Conservation (phyloP, 2,329 filamentous ascomycete species). For the Penicillium verrucosum region DNA sequence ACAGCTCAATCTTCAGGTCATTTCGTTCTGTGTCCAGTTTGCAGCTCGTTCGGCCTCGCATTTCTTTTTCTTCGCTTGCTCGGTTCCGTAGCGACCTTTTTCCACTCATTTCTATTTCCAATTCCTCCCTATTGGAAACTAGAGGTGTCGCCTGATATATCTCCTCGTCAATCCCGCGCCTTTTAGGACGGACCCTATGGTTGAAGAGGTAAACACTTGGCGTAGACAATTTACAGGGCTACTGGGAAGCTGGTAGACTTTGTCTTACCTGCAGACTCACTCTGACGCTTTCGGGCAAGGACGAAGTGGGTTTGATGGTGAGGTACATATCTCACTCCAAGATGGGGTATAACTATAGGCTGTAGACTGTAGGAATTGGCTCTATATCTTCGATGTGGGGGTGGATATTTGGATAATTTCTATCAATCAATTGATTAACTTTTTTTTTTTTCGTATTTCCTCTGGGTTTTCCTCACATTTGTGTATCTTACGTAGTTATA, state of each 20-base stretch:
- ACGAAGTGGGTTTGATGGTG: constrained; percentile 12
- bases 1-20: constrained; percentile 11
- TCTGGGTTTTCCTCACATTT: not conserved
- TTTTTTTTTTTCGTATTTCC: not conserved
- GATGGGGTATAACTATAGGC: not conserved
- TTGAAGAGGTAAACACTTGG: constrained; percentile 90
- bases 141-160: constrained; percentile 66
- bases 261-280: constrained; percentile 13
- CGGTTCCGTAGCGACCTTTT: not conserved
- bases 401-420: not conserved
- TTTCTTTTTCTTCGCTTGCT: not conserved
- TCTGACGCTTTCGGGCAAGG: constrained; percentile 10
- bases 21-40: constrained; percentile 2
- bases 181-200: constrained; percentile 40
- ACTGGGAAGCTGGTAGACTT: constrained; percentile 8
- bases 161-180: constrained; percentile 60
- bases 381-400: no score
- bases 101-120: not conserved
- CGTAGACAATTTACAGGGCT: constrained; percentile 62
- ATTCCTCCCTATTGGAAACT: constrained; percentile 6
- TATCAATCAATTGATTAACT: not conserved
- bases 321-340: constrained; percentile 2
- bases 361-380: not conserved
- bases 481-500: no score
- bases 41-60: not conserved